phyloP scores from a whole-genome alignment of 768 basidiomycete species.

The Pleurotus tuoliensis region DNA sequence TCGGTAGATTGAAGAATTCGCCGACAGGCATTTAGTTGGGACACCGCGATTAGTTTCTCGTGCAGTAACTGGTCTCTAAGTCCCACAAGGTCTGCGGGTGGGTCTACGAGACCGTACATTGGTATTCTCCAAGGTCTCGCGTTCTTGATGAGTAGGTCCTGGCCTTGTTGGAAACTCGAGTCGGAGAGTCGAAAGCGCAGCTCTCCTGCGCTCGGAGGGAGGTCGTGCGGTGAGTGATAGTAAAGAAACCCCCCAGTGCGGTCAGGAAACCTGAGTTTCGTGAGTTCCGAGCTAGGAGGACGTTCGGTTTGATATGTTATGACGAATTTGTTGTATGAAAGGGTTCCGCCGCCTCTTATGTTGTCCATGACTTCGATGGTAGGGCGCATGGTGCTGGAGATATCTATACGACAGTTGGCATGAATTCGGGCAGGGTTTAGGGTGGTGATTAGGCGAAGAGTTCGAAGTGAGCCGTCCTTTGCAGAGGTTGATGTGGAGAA shows the following conservation, averaged over 20 bases:
- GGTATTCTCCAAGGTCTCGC: not conserved
- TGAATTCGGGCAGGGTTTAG: not conserved
- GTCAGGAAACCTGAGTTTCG: not conserved
- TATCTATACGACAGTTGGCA: not conserved
- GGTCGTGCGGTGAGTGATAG: not conserved
- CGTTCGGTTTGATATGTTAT: not conserved
- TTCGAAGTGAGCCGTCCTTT: not conserved
- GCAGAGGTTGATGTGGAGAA: too few relatives aligned
- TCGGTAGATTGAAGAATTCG: not conserved
- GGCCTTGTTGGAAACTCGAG: not conserved
- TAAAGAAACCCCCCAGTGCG: not conserved
- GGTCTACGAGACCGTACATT: not conserved
- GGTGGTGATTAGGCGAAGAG: not conserved
- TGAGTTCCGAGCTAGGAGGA: too few relatives aligned
- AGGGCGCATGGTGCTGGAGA: not conserved
- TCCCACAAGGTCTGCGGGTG: not conserved
- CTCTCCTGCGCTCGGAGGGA: not conserved
- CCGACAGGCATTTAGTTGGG: not conserved
- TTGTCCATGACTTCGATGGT: too few relatives aligned
- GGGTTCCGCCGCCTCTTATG: too few relatives aligned
- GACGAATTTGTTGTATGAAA: not conserved
- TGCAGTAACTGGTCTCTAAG: not conserved
- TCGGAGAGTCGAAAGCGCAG: not conserved
- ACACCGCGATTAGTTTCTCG: not conserved
- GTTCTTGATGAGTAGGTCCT: not conserved